These are phyloP conservation scores for Penicillium sp. DNA, from an alignment of 2,329 filamentous ascomycete genomes.

Conservation along the genomic window DNA sequence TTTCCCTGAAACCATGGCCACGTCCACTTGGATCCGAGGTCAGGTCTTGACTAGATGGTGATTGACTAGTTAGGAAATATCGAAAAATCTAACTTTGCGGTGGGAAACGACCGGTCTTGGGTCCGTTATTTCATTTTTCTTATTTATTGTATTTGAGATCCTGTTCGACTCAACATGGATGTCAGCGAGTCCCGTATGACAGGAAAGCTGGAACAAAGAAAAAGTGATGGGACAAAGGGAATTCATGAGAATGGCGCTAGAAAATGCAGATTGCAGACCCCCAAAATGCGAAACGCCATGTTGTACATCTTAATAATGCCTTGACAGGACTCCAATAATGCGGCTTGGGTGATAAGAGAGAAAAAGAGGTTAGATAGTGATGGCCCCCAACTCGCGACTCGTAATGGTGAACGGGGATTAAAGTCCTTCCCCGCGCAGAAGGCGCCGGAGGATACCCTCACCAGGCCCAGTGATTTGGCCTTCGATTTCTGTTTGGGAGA, in stretches of 20 bases:
- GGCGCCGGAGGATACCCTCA: slow-evolving; percentile 44
- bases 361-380: background rate
- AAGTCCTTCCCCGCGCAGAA: slow-evolving; percentile 40
- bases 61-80: too few species aligned
- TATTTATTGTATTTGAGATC: too few species aligned
- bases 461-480: slow-evolving; percentile 61
- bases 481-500: slow-evolving; percentile 75
- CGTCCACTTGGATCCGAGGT: too few species aligned
- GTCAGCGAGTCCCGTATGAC: too few species aligned
- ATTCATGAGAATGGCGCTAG: slow-evolving; percentile 15
- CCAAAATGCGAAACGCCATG: slow-evolving; percentile 13
- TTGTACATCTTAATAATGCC: slow-evolving; percentile 16
- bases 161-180: too few species aligned
- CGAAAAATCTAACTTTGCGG: too few species aligned
- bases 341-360: slow-evolving; percentile 4
- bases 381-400: too few species aligned
- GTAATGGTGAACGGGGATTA: slow-evolving; percentile 23
- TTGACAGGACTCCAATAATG: slow-evolving; percentile 15
- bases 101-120: too few species aligned
- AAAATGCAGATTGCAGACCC: slow-evolving; percentile 13
- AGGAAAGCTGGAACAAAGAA: background rate
- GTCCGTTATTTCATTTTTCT: too few species aligned
- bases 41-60: too few species aligned
- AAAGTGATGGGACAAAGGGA: slow-evolving; percentile 11
- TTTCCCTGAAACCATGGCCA: too few species aligned